These are phyloP conservation scores for Rugosomyces carneus DNA, from an alignment of 1,284 basidiomycete genomes.

Conservation along the genomic window DNA sequence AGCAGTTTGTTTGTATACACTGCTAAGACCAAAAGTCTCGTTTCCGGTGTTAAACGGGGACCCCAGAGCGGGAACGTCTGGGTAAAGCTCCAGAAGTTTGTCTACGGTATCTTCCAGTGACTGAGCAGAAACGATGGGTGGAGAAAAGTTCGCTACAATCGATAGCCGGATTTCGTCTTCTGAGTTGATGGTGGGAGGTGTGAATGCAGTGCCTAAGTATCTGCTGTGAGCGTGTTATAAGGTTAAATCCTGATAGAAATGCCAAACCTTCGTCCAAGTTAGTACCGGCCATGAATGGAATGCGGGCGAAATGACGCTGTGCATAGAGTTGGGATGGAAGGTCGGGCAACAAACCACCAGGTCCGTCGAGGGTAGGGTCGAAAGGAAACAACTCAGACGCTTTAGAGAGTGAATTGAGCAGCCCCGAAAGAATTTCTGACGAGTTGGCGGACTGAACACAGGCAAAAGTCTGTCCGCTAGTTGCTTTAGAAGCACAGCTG, in stretches of 20 bases:
- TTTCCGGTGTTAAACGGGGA: constrained; percentile 47
- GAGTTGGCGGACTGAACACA: constrained; percentile 35
- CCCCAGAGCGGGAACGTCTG: constrained; percentile 40
- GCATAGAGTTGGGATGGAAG: constrained; percentile 31
- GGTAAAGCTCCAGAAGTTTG: constrained; percentile 38
- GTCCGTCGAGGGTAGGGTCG: constrained; percentile 37
- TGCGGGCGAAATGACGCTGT: constrained; percentile 29
- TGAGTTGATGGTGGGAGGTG: constrained; percentile 24
- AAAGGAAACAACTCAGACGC: constrained; percentile 30
- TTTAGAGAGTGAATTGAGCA: constrained; percentile 20
- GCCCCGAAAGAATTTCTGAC: constrained; percentile 28
- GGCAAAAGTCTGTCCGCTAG: constrained; percentile 30
- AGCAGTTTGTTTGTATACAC: constrained; percentile 38
- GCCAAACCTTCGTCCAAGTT: constrained; percentile 41
- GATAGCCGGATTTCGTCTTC: constrained; percentile 21
- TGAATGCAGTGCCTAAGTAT: constrained; percentile 33
- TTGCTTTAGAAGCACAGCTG: constrained; percentile 26
- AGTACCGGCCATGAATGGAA: constrained; percentile 46
- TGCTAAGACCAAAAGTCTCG: constrained; percentile 40
- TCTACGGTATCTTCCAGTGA: constrained; percentile 23
- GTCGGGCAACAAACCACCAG: constrained; percentile 36
- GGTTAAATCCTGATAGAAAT: neutral
- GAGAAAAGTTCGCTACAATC: constrained; percentile 28
- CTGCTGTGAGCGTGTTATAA: neutral
- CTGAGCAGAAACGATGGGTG: constrained; percentile 21